phyloP scores from a whole-genome alignment of 371 early-diverging fungal species.

The Chytridium lagenaria region DNA sequence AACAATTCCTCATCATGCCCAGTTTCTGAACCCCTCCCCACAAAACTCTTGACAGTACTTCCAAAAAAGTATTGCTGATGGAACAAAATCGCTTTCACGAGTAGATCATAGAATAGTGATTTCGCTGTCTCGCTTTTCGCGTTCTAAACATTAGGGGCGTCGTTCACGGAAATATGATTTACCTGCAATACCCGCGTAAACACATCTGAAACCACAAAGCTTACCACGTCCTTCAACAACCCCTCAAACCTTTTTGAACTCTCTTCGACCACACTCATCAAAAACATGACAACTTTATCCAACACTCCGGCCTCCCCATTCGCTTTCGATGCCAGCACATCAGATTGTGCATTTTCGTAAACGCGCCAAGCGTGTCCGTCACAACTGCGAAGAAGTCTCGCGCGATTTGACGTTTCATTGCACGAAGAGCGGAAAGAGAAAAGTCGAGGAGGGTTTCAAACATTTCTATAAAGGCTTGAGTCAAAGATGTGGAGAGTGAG shows the following conservation, averaged over 20 bases:
- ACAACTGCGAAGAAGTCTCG: neutral
- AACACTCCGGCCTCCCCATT: neutral
- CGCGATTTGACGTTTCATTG: conserved; percentile 2
- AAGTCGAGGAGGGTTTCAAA: conserved; percentile 12
- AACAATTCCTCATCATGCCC: conserved; percentile 8
- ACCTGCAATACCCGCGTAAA: conserved; percentile 1
- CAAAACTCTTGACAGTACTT: neutral
- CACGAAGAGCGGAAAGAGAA: neutral
- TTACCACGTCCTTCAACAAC: neutral
- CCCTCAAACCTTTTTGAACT: neutral
- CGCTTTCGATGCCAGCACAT: neutral
- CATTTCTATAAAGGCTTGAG: neutral
- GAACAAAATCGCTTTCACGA: neutral
- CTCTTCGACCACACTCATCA: neutral
- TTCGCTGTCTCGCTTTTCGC: neutral
- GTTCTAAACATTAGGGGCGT: neutral
- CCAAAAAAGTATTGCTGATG: conserved; percentile 20
- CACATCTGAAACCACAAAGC: neutral
- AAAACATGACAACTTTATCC: conserved; percentile 9
- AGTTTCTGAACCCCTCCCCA: neutral
- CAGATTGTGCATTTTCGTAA: conserved; percentile 6
- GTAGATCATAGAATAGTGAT: neutral
- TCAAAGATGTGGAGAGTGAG: neutral
- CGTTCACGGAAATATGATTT: neutral
- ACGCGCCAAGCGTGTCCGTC: neutral